A percentile compares a stretch with the other conserved stretches of the same genome.
phyloP scores from a whole-genome alignment of 148 eudicot genomes.

The Bassia scoparia region DNA sequence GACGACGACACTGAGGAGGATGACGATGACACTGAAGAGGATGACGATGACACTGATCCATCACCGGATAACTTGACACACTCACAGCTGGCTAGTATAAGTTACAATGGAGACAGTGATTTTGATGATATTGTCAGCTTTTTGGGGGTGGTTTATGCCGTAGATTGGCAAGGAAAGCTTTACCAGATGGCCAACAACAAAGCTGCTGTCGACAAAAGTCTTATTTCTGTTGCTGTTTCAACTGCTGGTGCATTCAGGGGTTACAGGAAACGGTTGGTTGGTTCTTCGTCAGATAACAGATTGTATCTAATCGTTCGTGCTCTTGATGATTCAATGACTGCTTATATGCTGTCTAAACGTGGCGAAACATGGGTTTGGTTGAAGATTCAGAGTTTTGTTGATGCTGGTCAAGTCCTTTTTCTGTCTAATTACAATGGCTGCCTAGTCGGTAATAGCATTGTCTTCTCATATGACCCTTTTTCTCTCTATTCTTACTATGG shows the following conservation, averaged over 20 bases:
- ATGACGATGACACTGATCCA: background rate
- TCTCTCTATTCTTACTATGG: background rate
- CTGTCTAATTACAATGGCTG: background rate
- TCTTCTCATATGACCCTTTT: background rate
- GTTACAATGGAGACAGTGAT: background rate
- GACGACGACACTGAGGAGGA: background rate
- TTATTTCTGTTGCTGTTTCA: background rate
- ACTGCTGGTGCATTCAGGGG: background rate
- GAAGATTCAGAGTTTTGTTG: background rate
- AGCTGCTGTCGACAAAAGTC: background rate
- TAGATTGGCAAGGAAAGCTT: slow-evolving; percentile 7
- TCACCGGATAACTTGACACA: too few relatives aligned
- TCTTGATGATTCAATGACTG: background rate
- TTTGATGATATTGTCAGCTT: slow-evolving; percentile 2
- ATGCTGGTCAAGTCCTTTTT: background rate
- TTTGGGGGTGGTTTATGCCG: background rate
- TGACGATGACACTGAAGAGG: background rate
- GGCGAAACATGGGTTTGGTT: background rate
- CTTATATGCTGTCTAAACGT: background rate
- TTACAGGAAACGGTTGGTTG: background rate
- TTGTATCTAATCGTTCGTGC: background rate
- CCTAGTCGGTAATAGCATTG: background rate
- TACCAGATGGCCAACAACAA: background rate
- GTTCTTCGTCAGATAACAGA: background rate
- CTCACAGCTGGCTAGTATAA: too few relatives aligned